Conservation (phyloP, 441 rosid species). For the Hura crepitans region DNA sequence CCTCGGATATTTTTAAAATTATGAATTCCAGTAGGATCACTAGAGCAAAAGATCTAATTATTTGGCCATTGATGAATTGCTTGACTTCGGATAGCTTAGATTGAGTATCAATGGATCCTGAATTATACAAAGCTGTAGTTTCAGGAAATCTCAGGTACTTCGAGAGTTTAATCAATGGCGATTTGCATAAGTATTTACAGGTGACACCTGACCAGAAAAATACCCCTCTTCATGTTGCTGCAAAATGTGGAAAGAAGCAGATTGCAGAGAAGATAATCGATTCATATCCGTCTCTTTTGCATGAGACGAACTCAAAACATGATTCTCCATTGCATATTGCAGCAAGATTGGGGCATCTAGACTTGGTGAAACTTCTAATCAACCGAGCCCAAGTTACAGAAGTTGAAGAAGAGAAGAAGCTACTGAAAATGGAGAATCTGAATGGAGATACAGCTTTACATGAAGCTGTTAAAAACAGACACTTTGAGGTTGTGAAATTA, state of each 20-base stretch:
- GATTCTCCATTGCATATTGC: conserved; percentile 24
- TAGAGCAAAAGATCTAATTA: too few species aligned
- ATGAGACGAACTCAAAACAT: conserved; percentile 13
- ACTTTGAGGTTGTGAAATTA: not conserved
- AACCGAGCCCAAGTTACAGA: not conserved
- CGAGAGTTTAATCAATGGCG: not conserved
- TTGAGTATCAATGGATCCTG: not conserved
- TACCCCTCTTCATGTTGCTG: not conserved
- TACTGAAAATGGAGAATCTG: not conserved
- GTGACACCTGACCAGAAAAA: not conserved
- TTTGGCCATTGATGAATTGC: too few species aligned
- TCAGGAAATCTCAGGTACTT: not conserved
- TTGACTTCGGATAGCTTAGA: too few species aligned
- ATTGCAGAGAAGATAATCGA: not conserved
- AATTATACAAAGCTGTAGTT: not conserved
- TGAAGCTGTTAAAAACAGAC: too few species aligned
- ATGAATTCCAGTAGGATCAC: too few species aligned
- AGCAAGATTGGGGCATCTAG: conserved; percentile 10
- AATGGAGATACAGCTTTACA: conserved; percentile 8
- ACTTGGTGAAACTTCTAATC: not conserved
- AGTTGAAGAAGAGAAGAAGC: not conserved
- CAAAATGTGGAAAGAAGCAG: not conserved
- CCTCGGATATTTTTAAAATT: too few species aligned
- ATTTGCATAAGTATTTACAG: not conserved
- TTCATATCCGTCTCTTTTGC: conserved; percentile 8